phyloP scores from a whole-genome alignment of 225 moss, liverwort and hornwort genomes.

The Neckera pumila region DNA sequence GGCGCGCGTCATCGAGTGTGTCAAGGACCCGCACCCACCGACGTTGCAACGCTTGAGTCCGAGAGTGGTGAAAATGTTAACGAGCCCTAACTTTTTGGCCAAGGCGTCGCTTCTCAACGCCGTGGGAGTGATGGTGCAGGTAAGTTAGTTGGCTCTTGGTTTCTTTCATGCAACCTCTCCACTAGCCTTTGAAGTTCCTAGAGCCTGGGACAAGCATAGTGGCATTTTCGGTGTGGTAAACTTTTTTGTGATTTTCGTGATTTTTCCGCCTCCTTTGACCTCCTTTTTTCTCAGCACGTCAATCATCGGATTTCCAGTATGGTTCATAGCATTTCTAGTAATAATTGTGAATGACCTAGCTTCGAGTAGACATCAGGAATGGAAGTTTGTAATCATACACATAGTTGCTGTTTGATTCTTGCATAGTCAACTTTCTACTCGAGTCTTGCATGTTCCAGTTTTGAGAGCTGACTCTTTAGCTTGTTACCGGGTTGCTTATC shows the following conservation, averaged over 20 bases:
- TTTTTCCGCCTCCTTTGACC: not conserved
- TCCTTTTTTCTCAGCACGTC: not conserved
- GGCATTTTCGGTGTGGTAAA: not conserved
- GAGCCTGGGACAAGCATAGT: not conserved
- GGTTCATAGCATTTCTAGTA: not conserved
- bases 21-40: constrained; percentile 59
- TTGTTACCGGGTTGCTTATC: not conserved
- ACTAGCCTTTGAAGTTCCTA: not conserved
- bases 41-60: constrained; percentile 72
- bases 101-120: constrained; percentile 79
- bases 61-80: constrained; percentile 75
- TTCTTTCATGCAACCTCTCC: not conserved
- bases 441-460: not conserved
- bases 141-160: not conserved
- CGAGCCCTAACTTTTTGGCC: constrained; percentile 78
- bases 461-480: not conserved
- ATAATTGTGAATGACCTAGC: not conserved
- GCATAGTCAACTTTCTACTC: not conserved
- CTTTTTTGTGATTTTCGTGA: not conserved
- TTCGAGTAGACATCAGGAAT: not conserved
- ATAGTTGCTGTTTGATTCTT: not conserved
- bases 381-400: not conserved
- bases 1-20: constrained; percentile 73
- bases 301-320: not conserved
- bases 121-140: constrained; percentile 87